Evolutionary conservation across 441 rosid genomes (phyloP).

Genomic region (Macaranga tanarius): DNA sequence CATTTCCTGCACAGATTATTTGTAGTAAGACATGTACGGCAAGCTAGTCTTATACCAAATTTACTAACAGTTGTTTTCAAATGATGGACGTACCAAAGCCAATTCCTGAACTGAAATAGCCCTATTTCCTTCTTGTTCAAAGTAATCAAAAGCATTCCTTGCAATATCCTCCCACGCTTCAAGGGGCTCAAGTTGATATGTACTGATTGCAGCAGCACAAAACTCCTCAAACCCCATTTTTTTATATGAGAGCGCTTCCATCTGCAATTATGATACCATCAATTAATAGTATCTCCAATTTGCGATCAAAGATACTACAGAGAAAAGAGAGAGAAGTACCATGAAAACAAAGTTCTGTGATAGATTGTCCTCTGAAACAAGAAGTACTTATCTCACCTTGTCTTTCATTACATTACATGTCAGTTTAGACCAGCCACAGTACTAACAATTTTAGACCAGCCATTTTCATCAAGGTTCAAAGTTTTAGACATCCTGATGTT

Average conservation of each 20-base stretch:
- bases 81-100: constrained; percentile 52
- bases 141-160: constrained; percentile 59
- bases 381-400: not conserved
- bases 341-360: not conserved
- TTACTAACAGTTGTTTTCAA: not conserved
- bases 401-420: not conserved
- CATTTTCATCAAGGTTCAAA: not conserved
- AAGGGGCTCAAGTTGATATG: constrained; percentile 73
- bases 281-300: not conserved
- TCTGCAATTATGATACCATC: constrained; percentile 34
- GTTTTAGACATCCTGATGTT: not conserved
- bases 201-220: constrained; percentile 86
- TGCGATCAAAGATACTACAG: not conserved
- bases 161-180: constrained; percentile 84
- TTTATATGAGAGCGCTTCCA: constrained; percentile 72
- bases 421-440: not conserved
- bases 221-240: constrained; percentile 84
- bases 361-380: not conserved
- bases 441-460: not conserved
- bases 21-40: not conserved
- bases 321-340: not conserved
- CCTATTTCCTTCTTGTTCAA: constrained; percentile 82
- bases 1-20: constrained; percentile 60
- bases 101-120: constrained; percentile 76
- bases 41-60: not conserved